Evolutionary conservation across 2,329 filamentous ascomycete genomes (phyloP).

Genomic region (Orbilia ellipsospora): DNA sequence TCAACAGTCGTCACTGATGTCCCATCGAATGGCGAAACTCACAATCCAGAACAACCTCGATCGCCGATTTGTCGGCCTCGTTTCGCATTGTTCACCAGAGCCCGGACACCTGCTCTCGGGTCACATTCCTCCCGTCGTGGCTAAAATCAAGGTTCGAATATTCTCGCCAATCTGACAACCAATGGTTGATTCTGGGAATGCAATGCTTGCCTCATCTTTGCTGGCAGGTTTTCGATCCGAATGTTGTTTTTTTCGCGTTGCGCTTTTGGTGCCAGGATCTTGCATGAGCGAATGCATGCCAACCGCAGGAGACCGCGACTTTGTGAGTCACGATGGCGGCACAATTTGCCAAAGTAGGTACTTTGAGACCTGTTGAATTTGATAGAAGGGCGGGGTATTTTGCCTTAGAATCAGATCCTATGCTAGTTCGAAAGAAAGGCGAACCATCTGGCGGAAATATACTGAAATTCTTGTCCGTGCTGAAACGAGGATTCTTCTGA

Average conservation of each 20-base stretch:
- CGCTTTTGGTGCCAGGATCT: constrained; percentile 45
- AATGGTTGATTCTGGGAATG: not conserved
- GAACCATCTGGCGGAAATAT: constrained; percentile 9
- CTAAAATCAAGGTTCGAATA: constrained; percentile 19
- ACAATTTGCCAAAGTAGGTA: constrained; percentile 2
- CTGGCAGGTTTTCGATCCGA: not conserved
- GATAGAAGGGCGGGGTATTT: not conserved
- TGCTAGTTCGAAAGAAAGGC: constrained; percentile 29
- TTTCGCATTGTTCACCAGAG: too few species aligned
- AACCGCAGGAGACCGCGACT: constrained; percentile 16
- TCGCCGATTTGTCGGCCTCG: constrained; percentile 1
- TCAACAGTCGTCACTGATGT: not conserved
- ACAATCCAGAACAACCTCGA: not conserved
- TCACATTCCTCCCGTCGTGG: not conserved
- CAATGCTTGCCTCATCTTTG: constrained; percentile 12
- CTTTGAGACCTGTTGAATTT: not conserved
- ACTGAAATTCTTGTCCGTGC: not conserved
- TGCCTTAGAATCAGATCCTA: constrained; percentile 37
- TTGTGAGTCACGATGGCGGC: constrained; percentile 37
- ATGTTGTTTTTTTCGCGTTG: constrained; percentile 48
- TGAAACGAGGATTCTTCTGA: not conserved
- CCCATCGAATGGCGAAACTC: not conserved
- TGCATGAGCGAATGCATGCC: constrained; percentile 11
- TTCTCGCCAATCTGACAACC: constrained; percentile 25
- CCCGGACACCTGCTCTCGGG: too few species aligned